Conservation (phyloP, 2,329 filamentous ascomycete genomes). For the Stachybotrys chlorohalonatus region DNA sequence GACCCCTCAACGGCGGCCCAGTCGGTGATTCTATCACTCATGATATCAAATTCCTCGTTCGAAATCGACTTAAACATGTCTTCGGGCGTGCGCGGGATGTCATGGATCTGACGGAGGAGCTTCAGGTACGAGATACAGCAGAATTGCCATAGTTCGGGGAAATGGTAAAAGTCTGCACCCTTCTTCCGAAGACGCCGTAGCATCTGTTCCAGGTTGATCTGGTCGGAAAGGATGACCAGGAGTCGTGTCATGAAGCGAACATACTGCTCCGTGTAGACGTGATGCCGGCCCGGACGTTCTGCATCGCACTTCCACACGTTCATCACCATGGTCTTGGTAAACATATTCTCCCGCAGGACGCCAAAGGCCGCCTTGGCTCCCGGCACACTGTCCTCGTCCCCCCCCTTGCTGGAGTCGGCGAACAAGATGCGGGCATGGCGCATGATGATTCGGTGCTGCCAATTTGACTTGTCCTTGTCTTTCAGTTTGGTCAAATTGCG, state of each 20-base stretch:
- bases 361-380: slow-evolving; percentile 72
- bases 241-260: slow-evolving; percentile 72
- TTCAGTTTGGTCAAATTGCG: slow-evolving; percentile 40
- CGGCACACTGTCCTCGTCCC: slow-evolving; percentile 39
- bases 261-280: slow-evolving; percentile 85
- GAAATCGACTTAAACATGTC: slow-evolving; percentile 46
- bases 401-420: slow-evolving; percentile 25
- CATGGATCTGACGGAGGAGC: slow-evolving; percentile 40
- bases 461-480: slow-evolving; percentile 82
- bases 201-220: slow-evolving; percentile 66
- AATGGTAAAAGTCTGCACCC: slow-evolving; percentile 63
- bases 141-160: slow-evolving; percentile 49
- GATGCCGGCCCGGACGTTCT: slow-evolving; percentile 74
- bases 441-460: slow-evolving; percentile 87
- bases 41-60: slow-evolving; percentile 48
- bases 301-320: slow-evolving; percentile 93
- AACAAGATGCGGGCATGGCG: slow-evolving; percentile 55
- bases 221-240: slow-evolving; percentile 65
- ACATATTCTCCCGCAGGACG: slow-evolving; percentile 64
- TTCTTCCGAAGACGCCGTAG: slow-evolving; percentile 74
- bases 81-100: slow-evolving; percentile 34
- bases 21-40: slow-evolving; percentile 43
- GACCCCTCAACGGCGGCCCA: slow-evolving; percentile 37
- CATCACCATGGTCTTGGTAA: slow-evolving; percentile 90
- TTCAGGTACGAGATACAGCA: slow-evolving; percentile 45